Conservation (phyloP, 306 rosid genomes). For the Dryas drummondii region DNA sequence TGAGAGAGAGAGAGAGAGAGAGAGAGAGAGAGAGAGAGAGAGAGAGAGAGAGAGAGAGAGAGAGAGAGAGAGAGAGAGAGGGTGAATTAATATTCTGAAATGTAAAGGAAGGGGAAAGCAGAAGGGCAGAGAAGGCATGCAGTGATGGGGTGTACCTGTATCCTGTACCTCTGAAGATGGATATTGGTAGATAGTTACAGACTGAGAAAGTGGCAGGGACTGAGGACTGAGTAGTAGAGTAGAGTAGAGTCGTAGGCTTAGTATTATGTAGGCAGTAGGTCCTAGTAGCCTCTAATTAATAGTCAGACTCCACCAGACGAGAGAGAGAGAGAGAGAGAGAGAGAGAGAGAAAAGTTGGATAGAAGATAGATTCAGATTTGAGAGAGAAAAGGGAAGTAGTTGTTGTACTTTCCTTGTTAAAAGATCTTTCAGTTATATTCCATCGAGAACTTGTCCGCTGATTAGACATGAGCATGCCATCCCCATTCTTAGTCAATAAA, state of each 20-base stretch:
- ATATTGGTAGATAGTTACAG: background rate
- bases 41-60: too few species aligned
- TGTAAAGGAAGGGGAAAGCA: background rate
- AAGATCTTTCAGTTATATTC: conserved; percentile 44
- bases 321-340: background rate
- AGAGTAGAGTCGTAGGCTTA: too few species aligned
- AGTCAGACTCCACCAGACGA: too few species aligned
- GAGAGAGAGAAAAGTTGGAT: background rate
- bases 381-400: background rate
- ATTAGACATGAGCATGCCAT: conserved; percentile 45
- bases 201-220: background rate
- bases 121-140: background rate
- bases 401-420: conserved; percentile 25
- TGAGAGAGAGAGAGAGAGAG: too few species aligned
- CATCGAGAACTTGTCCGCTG: conserved; percentile 26
- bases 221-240: too few species aligned
- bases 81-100: background rate
- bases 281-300: too few species aligned
- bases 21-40: too few species aligned
- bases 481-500: conserved; percentile 31
- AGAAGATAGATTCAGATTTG: background rate
- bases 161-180: background rate
- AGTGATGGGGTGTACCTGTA: background rate
- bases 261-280: too few species aligned
- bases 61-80: too few species aligned